Base-by-base conservation (phyloP, 768 basidiomycete species). In the Agaricus sinodeliciosus region DNA sequence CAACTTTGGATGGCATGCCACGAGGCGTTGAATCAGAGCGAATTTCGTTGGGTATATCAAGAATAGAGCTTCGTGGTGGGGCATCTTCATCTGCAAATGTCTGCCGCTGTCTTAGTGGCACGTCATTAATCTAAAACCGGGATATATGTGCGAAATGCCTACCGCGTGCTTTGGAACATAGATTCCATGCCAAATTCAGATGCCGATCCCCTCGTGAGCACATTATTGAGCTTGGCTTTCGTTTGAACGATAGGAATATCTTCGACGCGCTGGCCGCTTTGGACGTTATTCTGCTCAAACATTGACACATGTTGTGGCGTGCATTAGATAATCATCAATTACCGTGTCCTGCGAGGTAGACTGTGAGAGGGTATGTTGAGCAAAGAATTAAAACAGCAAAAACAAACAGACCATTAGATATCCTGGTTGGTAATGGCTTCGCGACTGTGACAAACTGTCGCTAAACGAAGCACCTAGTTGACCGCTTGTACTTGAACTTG, bases 161-260 rank as follows among this genome's bases (percentile, higher is more conserved):
- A 81, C 84, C 79, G 76, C 37, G 82, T 74, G 58, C 80, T 87
- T 64, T 88, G 81, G 58, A 90, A 90, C 88, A 90, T 88, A 18
- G 88, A 88, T 56, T 88, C 87, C 70, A 86, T 81, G 2, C 89
- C 89, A 68, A 89, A 90, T 55, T 88, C 85, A 15, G 82, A 77
- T 1, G 82, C 74, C 18, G 81, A 72, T 11, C 81, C 78, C 51
- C 84, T 76, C 16, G 84, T 75, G 15, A 88, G 71, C 5, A 78
- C 77, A 54, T 83, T 78, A 63, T 84, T 90, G 70, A 89, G 76
- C 63, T 90, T 88, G 19, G 87, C 88, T 63, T 90, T 90, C 0
- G 87, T 89, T 55, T 79, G 82, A 13, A 91, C 82, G 11, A 87
- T 72, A 3, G 88, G 87, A 41, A 80, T 74, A 55, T 91, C 88